Base-by-base conservation (phyloP, 2,329 filamentous ascomycete species). In the Alternaria conjuncta region DNA sequence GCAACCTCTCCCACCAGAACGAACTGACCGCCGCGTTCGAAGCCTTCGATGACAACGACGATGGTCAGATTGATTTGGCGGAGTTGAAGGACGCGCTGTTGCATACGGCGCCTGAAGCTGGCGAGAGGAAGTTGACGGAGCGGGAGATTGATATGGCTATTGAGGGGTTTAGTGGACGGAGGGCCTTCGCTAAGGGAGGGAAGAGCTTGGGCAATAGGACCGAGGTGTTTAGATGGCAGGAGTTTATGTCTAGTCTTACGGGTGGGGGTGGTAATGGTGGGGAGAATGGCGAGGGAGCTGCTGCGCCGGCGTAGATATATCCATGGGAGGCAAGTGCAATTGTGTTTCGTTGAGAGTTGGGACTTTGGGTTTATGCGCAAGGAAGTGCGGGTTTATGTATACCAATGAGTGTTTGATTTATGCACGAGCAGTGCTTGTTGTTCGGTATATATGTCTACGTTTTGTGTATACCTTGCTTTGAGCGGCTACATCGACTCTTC, bases 21-120 rank as follows among this genome's bases (percentile, higher is more conserved):
- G 96, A 99, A 77, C 86, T 99, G 10, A 84, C 93, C 20, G 95
- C 94, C 2, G 96, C 96, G 0, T 95, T 99, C 71, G 93, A 93
- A 3, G 96, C 96, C 0, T 98, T 98, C 77, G 96, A 99, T 75
- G 92, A 97, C 66, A 94, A 97, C 67, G 96, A 99, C 78, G 96
- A 92, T 73, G 96, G 96, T 4, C 94, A 97, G 80, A 89, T 98
- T 43, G 94, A 98, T 76, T 82, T 97, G 20, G 86, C 83, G 0
- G 93, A 97, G 79, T 82, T 99, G 66, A 89, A 92, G 49, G 92
- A 96, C 71, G 93, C 95, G 0, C 80, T 99, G 47, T 81, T 97
- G 44, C 88, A 94, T 69, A 97, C 94, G 1, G 89, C 89, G 0
- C 92, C 93, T 0, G 93, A 97, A 70, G 61, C 72, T 2, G 78